Base-by-base conservation (phyloP, 2,329 filamentous ascomycete species). In the Penicillium palitans region DNA sequence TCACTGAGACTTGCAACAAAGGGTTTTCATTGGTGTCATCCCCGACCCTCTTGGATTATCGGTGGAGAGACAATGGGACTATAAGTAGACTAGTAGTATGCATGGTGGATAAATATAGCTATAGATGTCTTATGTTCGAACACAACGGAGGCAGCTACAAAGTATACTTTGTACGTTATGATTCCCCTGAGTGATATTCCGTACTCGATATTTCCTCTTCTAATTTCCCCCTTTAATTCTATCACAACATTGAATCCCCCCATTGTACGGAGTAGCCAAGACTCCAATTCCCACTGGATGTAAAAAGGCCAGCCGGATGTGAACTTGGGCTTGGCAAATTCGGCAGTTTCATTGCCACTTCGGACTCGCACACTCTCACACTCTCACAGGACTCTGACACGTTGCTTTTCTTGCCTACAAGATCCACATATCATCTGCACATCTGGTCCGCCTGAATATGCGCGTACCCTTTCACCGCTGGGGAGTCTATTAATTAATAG, bases 31-130 rank as follows among this genome's bases (percentile, higher is more conserved):
- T 40, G 45, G 45, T 15, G 46, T 51, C 39, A 44, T 45, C 53
- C n/a, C 10, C 10, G 40, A 31, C 39, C 37, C 19, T 37, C 29
- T 56, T 25, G 29, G 54, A 52, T 52, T 33, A 13, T 52, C 54
- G n/a, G 54, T 57, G 48, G 54, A 57, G 54, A 52, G 54, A 50
- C 48, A 57, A 47, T 27, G 8, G 12, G 19, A 51, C 53, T 55
- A 50, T 51, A 42, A 55, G 53, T 55, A 42, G 53, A 52, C 46
- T 56, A 52, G 48, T 41, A 17, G 6, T 33, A 49, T 49, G 35
- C 35, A 35, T 19, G 21, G n/a, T 39, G n/a, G 42, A 46, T 55
- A 55, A 33, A 40, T 37, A 39, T 31, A 41, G 35, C 13, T 10
- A 10, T 10, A 6, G 15, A 42, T 52, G 35, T 31, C 46, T 48